Base-by-base conservation (phyloP, 768 basidiomycete species). In the Gloeostereum incarnatum region DNA sequence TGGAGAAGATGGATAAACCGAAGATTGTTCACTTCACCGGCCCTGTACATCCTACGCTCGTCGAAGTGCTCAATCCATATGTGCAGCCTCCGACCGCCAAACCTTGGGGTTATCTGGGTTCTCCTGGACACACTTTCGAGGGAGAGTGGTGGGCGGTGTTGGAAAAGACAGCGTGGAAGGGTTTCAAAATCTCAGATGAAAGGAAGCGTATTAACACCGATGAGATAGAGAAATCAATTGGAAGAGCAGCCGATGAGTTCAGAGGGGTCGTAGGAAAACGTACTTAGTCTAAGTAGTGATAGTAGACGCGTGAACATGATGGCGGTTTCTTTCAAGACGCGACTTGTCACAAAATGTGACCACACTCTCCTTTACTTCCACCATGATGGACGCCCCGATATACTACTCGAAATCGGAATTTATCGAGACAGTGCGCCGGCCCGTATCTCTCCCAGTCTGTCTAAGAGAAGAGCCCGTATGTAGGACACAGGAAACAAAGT, bases 401-500 rank as follows among this genome's bases (percentile, higher is more conserved):
- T 82, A 78, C 60, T 90, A 91, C 55, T 75, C 81, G 9, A 81
- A 81, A 46, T 64, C 75, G 21, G 89, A 92, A 58, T 91, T 81
- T 59, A 92, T 92, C 31, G 89, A 92, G 64, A 92, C 88, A 40
- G 88, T 88, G 56, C 40, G 69, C 29, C 34, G n/a, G 7, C 29
- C 4, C n/a, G 16, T 27, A 16, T 11, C 20, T 23, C 21, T 27
- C 23, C 38, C 20, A 24, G 21, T 24, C 25, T 25, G 35, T 37
- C 10, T 36, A 17, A 23, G 18, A 3, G 9, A 27, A 17, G 1
- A 14, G 18, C 24, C 16, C 5, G 26, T 21, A 31, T 35, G 21
- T 57, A 92, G 89, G 91, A 93, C 55, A 93, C 90, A 45, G 90
- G 89, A 31, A 94, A 98, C 68, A 94, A 94, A 59, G 93, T 97